Evolutionary conservation across 1,284 basidiomycete species (phyloP).

Genomic region (Pholiota adiposa): DNA sequence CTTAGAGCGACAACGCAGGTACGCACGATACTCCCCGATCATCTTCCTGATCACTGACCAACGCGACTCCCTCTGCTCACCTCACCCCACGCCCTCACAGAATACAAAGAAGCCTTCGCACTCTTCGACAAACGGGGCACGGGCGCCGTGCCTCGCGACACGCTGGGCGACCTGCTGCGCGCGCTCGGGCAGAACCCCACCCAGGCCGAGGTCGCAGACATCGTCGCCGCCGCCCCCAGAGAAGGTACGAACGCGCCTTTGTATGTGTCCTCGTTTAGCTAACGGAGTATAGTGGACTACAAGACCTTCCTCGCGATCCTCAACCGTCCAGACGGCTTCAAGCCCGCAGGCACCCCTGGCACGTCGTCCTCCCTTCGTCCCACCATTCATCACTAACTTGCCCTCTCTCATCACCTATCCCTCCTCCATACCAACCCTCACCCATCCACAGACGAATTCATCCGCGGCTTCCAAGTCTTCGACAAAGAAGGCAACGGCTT

Average conservation of each 20-base stretch:
- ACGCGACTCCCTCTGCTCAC: no score
- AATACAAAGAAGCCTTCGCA: conserved; percentile 93
- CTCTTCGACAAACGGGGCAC: conserved; percentile 98
- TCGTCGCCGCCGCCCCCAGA: conserved; percentile 73
- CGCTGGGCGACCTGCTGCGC: conserved; percentile 93
- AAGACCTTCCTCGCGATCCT: conserved; percentile 90
- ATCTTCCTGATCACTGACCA: neutral
- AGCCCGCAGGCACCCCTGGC: conserved; percentile 93
- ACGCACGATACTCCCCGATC: neutral
- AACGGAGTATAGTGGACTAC: conserved; percentile 75
- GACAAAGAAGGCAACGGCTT: conserved; percentile 98
- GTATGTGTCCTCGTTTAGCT: conserved; percentile 24
- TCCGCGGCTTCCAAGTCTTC: conserved; percentile 99
- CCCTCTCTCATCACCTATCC: neutral
- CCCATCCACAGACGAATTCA: conserved; percentile 84
- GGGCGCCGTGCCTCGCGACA: conserved; percentile 86
- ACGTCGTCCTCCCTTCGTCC: conserved; percentile 28
- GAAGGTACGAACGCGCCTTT: conserved; percentile 57
- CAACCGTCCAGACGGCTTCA: conserved; percentile 96
- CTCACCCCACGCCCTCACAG: conserved; percentile 37
- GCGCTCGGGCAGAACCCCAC: conserved; percentile 98
- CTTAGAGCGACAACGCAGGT: conserved; percentile 71
- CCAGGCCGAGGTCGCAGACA: conserved; percentile 91
- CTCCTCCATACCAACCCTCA: neutral
- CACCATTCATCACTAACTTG: neutral